Base-by-base conservation (phyloP, 2,329 filamentous ascomycete species). In the Elsinoe fawcettii region DNA sequence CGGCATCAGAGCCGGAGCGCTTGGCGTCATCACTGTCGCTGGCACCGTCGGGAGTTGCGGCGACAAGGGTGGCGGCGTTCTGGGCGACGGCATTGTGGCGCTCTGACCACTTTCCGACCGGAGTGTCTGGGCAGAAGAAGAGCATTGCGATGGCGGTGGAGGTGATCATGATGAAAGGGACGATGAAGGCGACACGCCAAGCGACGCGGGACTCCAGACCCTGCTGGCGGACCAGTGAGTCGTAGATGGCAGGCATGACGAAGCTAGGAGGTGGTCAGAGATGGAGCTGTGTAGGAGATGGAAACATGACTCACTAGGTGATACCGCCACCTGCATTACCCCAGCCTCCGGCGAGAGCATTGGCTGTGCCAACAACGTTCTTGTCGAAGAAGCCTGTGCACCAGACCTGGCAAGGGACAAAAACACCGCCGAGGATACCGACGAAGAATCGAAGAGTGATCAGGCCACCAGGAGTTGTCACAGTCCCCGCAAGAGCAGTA, bases 331-430 rank as follows among this genome's bases (percentile, higher is more conserved):
- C 89, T 20, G 87, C 80, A 64, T 93, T 95, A 46, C 89, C 90
- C 77, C 86, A 87, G 7, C 90, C 90, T 37, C 84, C 90, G 1
- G 88, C 84, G 14, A 95, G 73, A 2, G 88, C 86, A 66, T 95
- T 95, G 60, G 88, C 87, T 5, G 87, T 89, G 49, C 90, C 90
- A 11, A 95, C 86, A 16, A 95, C 78, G 63, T 89, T 91, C 74
- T 89, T 91, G 73, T 95, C 89, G 68, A 0, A 53, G 49, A 53
- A 53, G 20, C 49, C 49, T 3, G 88, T 95, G 14, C 85, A 86
- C 88, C 89, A 95, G 4, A 93, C 90, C 68, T 92, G 88, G 69
- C 88, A 93, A 9, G 87, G 87, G 0, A 90, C 86, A 63, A 90
- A 90, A 0, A 82, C 80, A 1, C 83, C 85, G 27, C 86, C 87